Evolutionary conservation across 257 asterid genomes (phyloP).

Genomic region (Pogostemon cablin): DNA sequence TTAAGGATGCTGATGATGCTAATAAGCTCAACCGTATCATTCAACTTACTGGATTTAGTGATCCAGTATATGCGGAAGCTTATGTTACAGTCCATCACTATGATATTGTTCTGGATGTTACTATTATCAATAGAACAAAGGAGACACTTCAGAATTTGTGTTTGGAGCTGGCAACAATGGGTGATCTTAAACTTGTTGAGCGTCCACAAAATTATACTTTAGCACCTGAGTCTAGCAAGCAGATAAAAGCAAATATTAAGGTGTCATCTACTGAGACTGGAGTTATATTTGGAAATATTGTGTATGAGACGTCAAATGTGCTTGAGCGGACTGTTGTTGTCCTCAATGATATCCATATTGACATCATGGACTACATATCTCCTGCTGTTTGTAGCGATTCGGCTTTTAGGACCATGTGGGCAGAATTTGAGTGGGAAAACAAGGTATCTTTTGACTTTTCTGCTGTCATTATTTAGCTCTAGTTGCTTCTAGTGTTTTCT

Average conservation of each 20-base stretch:
- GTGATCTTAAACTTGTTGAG: slow-evolving; percentile 95
- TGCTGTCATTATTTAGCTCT: slow-evolving; percentile 8
- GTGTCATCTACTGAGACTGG: slow-evolving; percentile 98
- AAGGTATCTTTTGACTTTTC: slow-evolving; percentile 58
- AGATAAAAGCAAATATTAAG: slow-evolving; percentile 90
- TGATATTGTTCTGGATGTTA: slow-evolving; percentile 92
- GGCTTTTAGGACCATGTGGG: slow-evolving; percentile 97
- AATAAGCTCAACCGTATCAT: slow-evolving; percentile 84
- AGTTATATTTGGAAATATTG: slow-evolving; percentile 92
- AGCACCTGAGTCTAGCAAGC: slow-evolving; percentile 93
- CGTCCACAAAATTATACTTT: slow-evolving; percentile 95
- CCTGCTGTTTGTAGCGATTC: slow-evolving; percentile 92
- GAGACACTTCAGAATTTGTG: slow-evolving; percentile 95
- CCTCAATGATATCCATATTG: slow-evolving; percentile 94
- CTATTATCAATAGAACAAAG: slow-evolving; percentile 84
- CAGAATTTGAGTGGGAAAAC: slow-evolving; percentile 99
- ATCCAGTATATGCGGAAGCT: slow-evolving; percentile 98
- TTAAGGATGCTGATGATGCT: slow-evolving; percentile 81
- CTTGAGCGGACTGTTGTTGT: slow-evolving; percentile 87
- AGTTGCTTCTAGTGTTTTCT: slow-evolving; percentile 8
- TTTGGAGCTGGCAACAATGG: slow-evolving; percentile 96
- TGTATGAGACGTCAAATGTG: slow-evolving; percentile 92
- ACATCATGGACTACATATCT: slow-evolving; percentile 97
- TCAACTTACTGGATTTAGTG: slow-evolving; percentile 95
- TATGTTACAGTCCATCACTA: slow-evolving; percentile 95